Evolutionary conservation across 331 rosid species (phyloP), one percentile per base, ranked within the genome.

Genomic region (Saraca asoca): DNA sequence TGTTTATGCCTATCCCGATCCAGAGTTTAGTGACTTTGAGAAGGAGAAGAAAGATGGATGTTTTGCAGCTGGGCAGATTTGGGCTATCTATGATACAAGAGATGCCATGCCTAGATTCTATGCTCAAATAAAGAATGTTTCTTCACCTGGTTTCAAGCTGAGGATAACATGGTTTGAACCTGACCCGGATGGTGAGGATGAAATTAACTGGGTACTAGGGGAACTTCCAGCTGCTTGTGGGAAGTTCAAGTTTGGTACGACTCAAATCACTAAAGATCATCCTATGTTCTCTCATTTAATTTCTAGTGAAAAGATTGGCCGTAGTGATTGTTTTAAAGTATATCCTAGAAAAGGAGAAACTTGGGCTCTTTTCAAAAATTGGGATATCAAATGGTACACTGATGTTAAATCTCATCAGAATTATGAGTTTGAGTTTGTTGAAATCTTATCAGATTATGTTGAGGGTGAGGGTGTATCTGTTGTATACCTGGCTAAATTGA

Each of bases 91-190:
- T 75, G 95, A 90, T 68, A 58, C 59, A 53, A 0, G 14, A 49
- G 88, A 84, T 76, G 93, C 83, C 69, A 87, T 90, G 98, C 98
- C 98, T 54, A 88, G 96, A 81, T 85, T 75, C 83, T 93, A 89
- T 70, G 91, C 94, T 74, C 9, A 66, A 68, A 86, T 93, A 50
- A 82, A 31, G 76, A 84, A 80, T 79, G 86, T 87, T 50, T 12
- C 71, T 18, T 70, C 82, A 68, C 68, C 90, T 45, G 88, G 80
- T 56, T 87, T 87, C 81, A 84, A 81, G 88, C 33, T 93, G 83
- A 76, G 15, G 60, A 73, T 85, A 71, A 88, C 80, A 49, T 93
- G 97, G 98, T 68, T 93, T 38, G 94, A 89, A 83, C 74, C 98
- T 10, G 80, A 76, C 46, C 88, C 87, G 1, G 78, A 68, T 38